Base-by-base conservation (phyloP, 2,329 filamentous ascomycete genomes). In the Balansia obtecta region DNA sequence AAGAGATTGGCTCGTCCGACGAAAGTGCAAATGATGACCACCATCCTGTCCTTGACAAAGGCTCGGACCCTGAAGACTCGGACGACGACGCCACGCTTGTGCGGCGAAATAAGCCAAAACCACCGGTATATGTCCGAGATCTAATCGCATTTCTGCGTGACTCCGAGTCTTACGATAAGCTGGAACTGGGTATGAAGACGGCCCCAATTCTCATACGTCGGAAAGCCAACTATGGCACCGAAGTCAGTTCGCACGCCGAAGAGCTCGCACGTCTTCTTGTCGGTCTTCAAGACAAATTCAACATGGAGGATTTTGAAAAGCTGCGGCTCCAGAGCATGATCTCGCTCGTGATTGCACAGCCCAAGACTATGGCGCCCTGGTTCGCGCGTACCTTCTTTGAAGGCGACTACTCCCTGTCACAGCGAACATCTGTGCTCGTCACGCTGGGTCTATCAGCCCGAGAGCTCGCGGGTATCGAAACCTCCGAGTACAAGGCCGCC, bases 21-120 rank as follows among this genome's bases (percentile, higher is more conserved):
- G 76, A 80, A 1, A 74, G 73, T 9, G 80, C 83, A 15, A 85
- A 86, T 53, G 43, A 49, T 3, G 39, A 49, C 43, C 20, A 37
- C 5, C 42, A 33, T 39, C 48, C 41, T n/a, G 12, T 71, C 97
- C 1, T 96, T 58, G 78, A 79, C 13, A 96, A 95, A 63, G 87
- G 88, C 60, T 89, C 86, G 1, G 93, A 98, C 57, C 77, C 82
- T 0, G 88, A 94, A 62, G 93, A 98, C 62, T 91, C 88, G 0
- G 89, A 96, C 51, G 90, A 96, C 38, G 94, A 98, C 58, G 84
- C 93, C 5, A 95, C 89, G 0, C 71, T 95, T 16, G 77, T 97
- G 45, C 83, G 86, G 51, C 79, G 90, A 13, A 83, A 93, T 65
- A 96, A 93, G 58, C 79, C 85, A 20, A 85, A 79, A 52, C 79